These are phyloP conservation scores for Yamadazyma laniorum DNA, from an alignment of 805 yeast species.

Conservation along the genomic window DNA sequence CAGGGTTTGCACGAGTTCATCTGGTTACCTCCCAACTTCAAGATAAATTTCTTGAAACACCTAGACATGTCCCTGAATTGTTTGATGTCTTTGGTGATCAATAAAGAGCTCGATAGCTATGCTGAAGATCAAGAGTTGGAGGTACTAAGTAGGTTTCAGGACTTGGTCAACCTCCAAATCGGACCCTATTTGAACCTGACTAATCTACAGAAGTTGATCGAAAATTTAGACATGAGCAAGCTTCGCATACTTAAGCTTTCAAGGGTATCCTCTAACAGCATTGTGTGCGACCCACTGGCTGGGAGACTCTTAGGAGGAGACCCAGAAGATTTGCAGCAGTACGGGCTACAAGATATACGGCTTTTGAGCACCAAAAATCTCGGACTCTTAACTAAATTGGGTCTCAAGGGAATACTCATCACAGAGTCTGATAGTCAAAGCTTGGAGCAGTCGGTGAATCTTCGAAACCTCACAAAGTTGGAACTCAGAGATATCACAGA, in stretches of 20 bases:
- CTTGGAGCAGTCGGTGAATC: conserved; percentile 16
- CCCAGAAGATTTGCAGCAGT: conserved; percentile 3
- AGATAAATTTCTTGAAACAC: conserved; percentile 24
- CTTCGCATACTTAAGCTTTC: conserved; percentile 19
- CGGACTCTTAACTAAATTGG: conserved; percentile 14
- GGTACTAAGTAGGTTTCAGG: conserved; percentile 21
- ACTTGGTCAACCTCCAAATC: conserved; percentile 30
- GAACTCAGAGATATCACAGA: conserved; percentile 38
- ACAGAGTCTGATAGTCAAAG: conserved; percentile 20
- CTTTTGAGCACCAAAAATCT: neutral
- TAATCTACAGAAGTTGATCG: conserved; percentile 21
- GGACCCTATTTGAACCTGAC: conserved; percentile 32
- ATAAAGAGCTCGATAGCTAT: conserved; percentile 26
- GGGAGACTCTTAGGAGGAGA: conserved; percentile 19
- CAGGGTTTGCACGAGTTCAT: conserved; percentile 25
- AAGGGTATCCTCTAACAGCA: conserved; percentile 18
- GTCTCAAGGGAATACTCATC: conserved; percentile 24
- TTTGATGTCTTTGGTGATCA: conserved; percentile 17
- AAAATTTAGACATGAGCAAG: conserved; percentile 3
- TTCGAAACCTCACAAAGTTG: conserved; percentile 23
- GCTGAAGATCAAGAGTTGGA: conserved; percentile 4
- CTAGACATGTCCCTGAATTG: conserved; percentile 18
- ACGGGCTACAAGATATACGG: conserved; percentile 19
- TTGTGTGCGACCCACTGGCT: conserved; percentile 10
- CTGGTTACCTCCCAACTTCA: conserved; percentile 33